Evolutionary conservation across 2,329 filamentous ascomycete species (phyloP).

Genomic region (Stachybotrys elegans): DNA sequence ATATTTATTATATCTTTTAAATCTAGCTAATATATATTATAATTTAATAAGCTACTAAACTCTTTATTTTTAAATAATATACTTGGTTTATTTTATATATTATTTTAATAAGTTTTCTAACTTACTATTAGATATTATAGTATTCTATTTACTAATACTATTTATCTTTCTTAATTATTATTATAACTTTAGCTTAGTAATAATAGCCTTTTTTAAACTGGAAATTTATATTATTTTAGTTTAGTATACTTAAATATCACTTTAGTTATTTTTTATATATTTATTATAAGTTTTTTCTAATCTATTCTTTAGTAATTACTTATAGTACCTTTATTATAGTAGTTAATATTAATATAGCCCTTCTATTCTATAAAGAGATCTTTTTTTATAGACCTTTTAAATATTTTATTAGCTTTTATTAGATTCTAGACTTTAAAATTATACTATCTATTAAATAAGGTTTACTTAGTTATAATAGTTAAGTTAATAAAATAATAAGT

Average conservation of each 20-base stretch:
- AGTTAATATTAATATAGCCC: no score
- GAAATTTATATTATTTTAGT: background rate
- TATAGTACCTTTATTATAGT: no score
- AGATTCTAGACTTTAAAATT: background rate
- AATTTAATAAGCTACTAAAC: background rate
- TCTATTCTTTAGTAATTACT: no score
- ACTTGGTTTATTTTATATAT: background rate
- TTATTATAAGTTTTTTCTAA: no score
- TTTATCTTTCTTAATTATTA: background rate
- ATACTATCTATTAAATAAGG: background rate
- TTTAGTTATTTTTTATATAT: no score
- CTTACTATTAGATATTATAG: conserved; percentile 1
- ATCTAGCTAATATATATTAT: background rate
- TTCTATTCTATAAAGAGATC: no score
- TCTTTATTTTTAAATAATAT: background rate
- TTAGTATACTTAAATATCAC: background rate
- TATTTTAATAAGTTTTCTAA: background rate
- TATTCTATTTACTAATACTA: background rate
- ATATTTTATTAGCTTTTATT: background rate
- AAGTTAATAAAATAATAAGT: conserved; percentile 1
- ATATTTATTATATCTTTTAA: background rate
- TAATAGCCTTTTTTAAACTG: background rate
- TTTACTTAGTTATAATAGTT: background rate
- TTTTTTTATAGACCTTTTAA: no score
- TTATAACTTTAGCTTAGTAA: background rate